Base-by-base conservation (phyloP, 1,284 basidiomycete species). In the Cutaneotrichosporon mucoides region DNA sequence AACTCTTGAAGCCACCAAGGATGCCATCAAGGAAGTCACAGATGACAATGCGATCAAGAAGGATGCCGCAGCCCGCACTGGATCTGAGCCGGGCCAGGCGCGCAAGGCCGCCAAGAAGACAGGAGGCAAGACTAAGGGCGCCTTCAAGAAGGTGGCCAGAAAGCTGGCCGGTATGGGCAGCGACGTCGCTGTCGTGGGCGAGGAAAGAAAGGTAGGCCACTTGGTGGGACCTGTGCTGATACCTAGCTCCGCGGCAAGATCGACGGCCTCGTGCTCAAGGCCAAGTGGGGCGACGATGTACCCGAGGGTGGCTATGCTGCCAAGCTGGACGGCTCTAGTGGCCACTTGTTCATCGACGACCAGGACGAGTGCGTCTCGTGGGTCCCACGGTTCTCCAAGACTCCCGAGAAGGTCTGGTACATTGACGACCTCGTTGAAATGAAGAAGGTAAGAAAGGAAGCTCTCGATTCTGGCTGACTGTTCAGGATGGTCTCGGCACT, bases 401-500 rank as follows among this genome's bases (percentile, higher is more conserved):
- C 2, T 11, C 44, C 54, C 16, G 50, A 60, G n/a, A 7, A 13
- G 16, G 41, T 60, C 12, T 60, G 59, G 59, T 40, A 48, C 35
- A 45, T 60, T 6, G 55, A 53, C 43, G 55, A 60, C 45, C 41
- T 60, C 7, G 58, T 56, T 5, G 58, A 60, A 54, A 40, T 60
- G 53, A 55, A 56, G 47, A 60, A 56, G 53, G 53, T 52, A 37
- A 40, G 24, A 24, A 24, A 24, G 24, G 24, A 24, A 24, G 24
- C 24, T 24, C 24, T 24, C 24, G 24, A 24, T 24, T 24, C 24
- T 24, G 24, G 24, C 24, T 24, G 24, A 24, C 24, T 24, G 24
- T 24, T 24, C 24, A 56, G 59, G 55, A 56, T 33, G 40, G 34
- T 1, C 75, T 81, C n/a, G 73, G 75, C 16, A 73, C 79, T 63